These are phyloP conservation scores for Leersia perrieri DNA, from an alignment of 176 grass and related monocot species.

Conservation along the genomic window DNA sequence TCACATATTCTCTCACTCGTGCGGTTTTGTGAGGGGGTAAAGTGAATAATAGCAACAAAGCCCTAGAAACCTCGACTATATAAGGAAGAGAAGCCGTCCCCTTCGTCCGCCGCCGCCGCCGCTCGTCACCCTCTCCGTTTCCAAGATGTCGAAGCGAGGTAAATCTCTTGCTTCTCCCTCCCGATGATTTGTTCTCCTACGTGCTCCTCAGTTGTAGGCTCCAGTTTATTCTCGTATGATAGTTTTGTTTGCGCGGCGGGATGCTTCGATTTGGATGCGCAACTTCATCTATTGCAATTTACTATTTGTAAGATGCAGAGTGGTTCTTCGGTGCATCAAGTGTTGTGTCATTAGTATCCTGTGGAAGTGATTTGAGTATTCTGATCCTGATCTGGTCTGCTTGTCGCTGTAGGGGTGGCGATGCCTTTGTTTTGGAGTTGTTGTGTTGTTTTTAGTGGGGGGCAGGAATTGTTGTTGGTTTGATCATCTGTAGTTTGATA, in stretches of 20 bases:
- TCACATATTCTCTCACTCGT: rapidly evolving
- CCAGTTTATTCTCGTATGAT: not conserved
- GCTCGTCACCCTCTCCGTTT: not conserved
- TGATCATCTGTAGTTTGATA: not conserved
- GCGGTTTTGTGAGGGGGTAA: not conserved
- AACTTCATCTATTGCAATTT: not conserved
- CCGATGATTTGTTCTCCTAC: not conserved
- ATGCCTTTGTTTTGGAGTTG: not conserved
- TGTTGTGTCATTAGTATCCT: not conserved
- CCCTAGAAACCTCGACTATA: conserved; percentile 42
- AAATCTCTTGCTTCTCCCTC: not conserved
- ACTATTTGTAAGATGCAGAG: not conserved
- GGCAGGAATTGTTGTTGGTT: not conserved
- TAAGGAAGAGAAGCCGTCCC: conserved; percentile 15
- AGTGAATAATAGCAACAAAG: conserved; percentile 22
- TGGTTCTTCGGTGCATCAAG: not conserved
- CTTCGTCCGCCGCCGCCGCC: conserved; percentile 35
- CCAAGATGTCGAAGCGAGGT: conserved; percentile 87
- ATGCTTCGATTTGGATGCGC: conserved; percentile 1
- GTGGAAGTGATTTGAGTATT: not conserved
- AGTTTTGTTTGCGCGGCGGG: not conserved
- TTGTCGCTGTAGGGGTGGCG: not conserved
- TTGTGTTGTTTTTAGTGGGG: not conserved
- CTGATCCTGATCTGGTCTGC: not conserved
- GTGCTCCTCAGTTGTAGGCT: not conserved